Percentiles rank a stretch among this genome's conserved stretches.
phyloP scores from a whole-genome alignment of 2,329 filamentous ascomycete genomes.

The Colletotrichum paranaense region DNA sequence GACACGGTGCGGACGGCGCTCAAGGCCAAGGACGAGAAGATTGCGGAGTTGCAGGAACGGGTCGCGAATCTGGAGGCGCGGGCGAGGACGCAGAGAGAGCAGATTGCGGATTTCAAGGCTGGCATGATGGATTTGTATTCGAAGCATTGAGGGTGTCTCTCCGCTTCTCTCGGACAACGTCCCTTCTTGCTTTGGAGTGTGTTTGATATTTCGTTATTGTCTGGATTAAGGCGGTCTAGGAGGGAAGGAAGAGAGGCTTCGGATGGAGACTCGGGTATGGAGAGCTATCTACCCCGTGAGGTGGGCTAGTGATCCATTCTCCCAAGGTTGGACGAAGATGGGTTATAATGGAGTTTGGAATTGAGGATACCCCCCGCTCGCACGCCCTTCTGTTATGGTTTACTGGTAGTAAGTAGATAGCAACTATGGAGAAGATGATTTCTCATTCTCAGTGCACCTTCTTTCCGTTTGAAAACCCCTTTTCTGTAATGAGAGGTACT shows the following conservation, averaged over 20 bases:
- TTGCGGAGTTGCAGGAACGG: constrained; percentile 49
- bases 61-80: constrained; percentile 53
- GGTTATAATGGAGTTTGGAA: background rate
- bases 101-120: constrained; percentile 51
- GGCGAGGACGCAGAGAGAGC: constrained; percentile 44
- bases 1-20: constrained; percentile 73
- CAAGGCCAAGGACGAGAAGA: constrained; percentile 68
- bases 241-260: background rate
- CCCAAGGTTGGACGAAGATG: background rate
- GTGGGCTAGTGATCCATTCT: no score
- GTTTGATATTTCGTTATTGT: background rate
- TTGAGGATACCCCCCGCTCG: constrained; percentile 19
- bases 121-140: constrained; percentile 48
- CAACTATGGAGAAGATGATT: background rate
- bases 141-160: constrained; percentile 29
- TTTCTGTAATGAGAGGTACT: background rate
- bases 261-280: no score
- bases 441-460: background rate
- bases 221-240: no score
- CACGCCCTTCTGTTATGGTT: background rate
- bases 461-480: background rate
- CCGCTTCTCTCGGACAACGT: background rate
- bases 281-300: no score
- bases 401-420: background rate
- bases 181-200: background rate